phyloP scores from a whole-genome alignment of 2,329 filamentous ascomycete genomes.

The Chaetomium olivaceum region DNA sequence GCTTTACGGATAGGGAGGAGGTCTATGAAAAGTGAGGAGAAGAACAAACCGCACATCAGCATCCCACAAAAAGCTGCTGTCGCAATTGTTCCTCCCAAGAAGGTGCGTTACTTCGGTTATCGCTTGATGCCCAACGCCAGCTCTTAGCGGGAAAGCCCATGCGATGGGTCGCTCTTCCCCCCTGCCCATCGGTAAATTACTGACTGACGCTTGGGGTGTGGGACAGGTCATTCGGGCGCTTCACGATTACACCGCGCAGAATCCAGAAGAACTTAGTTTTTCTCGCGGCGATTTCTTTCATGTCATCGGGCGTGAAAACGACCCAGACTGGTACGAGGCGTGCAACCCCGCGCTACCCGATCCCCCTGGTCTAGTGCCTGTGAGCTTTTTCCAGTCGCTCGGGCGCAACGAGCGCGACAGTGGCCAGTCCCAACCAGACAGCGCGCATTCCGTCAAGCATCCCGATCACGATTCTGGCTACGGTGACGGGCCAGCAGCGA shows the following conservation, averaged over 20 bases:
- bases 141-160: constrained; percentile 2
- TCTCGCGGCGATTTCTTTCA: constrained; percentile 97
- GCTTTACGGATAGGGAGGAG: constrained; percentile 64
- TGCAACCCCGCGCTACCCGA: constrained; percentile 89
- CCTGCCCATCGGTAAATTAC: constrained; percentile 19
- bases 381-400: constrained; percentile 88
- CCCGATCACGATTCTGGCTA: constrained; percentile 92
- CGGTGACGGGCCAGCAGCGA: constrained; percentile 54
- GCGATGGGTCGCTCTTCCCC: neutral
- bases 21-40: constrained; percentile 89
- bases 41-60: constrained; percentile 69
- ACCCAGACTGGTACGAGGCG: constrained; percentile 95
- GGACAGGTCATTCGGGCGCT: constrained; percentile 90
- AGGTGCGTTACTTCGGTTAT: constrained; percentile 58
- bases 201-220: constrained; percentile 33
- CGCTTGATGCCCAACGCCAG: constrained; percentile 5
- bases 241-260: constrained; percentile 83
- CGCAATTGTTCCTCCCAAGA: constrained; percentile 89
- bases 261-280: constrained; percentile 80
- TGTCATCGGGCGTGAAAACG: constrained; percentile 93
- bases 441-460: constrained; percentile 54
- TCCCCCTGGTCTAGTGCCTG: constrained; percentile 87
- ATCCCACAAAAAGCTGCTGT: constrained; percentile 83
- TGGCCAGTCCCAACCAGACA: constrained; percentile 63
- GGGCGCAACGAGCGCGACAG: constrained; percentile 92